These are phyloP conservation scores for Piper betle DNA, from an alignment of 164 flowering plant species.

Conservation along the genomic window DNA sequence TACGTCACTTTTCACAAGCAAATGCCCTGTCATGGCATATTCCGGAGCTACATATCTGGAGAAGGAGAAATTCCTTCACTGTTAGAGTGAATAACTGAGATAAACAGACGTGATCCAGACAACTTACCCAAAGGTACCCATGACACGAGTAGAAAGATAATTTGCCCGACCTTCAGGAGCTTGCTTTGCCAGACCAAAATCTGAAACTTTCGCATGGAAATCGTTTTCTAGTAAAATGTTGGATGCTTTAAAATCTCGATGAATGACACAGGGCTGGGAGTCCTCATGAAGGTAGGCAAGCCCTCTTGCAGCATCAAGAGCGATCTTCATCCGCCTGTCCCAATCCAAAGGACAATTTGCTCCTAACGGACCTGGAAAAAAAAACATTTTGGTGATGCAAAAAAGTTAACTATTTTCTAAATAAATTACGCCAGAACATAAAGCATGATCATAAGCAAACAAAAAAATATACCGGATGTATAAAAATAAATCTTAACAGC, in stretches of 20 bases:
- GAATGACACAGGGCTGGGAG: constrained; percentile 94
- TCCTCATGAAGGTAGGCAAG: constrained; percentile 97
- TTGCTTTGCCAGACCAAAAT: constrained; percentile 93
- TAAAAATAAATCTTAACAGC: not conserved
- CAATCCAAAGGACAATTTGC: constrained; percentile 84
- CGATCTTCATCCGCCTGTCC: constrained; percentile 96
- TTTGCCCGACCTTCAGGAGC: constrained; percentile 90
- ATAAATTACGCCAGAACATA: too few relatives aligned
- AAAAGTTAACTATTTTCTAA: not conserved
- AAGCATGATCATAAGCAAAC: too few relatives aligned
- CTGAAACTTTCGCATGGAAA: constrained; percentile 92
- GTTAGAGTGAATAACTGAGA: not conserved
- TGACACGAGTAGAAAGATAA: constrained; percentile 86
- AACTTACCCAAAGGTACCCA: constrained; percentile 97
- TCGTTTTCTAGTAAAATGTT: constrained; percentile 89
- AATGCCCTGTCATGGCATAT: constrained; percentile 98
- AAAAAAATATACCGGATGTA: too few relatives aligned
- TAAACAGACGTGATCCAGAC: not conserved
- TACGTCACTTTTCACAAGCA: constrained; percentile 94
- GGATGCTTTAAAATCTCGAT: constrained; percentile 96
- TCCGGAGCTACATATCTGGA: constrained; percentile 96
- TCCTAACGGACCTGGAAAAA: constrained; percentile 61
- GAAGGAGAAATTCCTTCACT: constrained; percentile 6
- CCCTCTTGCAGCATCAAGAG: constrained; percentile 99
- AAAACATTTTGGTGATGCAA: not conserved